Conservation (phyloP, 2,329 filamentous ascomycete species). For the Exophiala bonariae region DNA sequence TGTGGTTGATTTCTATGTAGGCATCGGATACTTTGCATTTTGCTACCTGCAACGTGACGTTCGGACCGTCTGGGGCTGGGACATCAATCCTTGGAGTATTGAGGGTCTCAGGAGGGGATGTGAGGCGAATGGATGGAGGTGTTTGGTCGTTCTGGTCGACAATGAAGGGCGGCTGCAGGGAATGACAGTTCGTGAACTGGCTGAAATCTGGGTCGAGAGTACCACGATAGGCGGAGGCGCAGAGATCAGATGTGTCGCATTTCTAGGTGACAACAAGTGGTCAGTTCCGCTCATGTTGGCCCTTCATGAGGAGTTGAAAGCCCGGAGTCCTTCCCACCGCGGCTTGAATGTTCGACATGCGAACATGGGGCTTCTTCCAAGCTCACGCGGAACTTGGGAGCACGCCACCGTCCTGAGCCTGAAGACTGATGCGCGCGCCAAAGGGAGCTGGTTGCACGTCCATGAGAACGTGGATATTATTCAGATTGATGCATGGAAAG, state of each 20-base stretch:
- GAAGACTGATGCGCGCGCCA: slow-evolving; percentile 34
- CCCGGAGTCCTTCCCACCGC: slow-evolving; percentile 29
- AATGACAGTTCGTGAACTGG: slow-evolving; percentile 32
- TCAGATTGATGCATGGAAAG: slow-evolving; percentile 41
- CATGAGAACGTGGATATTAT: slow-evolving; percentile 59
- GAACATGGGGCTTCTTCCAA: slow-evolving; percentile 59
- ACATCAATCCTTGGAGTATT: slow-evolving; percentile 84
- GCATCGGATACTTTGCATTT: slow-evolving; percentile 93
- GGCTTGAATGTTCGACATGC: slow-evolving; percentile 51
- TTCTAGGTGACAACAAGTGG: slow-evolving; percentile 66
- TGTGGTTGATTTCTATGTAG: slow-evolving; percentile 80
- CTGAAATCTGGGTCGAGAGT: slow-evolving; percentile 29
- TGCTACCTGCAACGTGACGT: slow-evolving; percentile 73
- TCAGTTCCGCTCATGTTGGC: slow-evolving; percentile 46
- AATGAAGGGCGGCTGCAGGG: slow-evolving; percentile 36
- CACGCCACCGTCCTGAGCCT: slow-evolving; percentile 48
- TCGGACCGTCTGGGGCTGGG: slow-evolving; percentile 75
- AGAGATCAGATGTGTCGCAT: slow-evolving; percentile 62
- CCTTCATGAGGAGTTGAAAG: slow-evolving; percentile 33
- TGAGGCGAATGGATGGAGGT: slow-evolving; percentile 64
- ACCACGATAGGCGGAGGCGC: slow-evolving; percentile 21
- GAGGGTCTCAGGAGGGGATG: slow-evolving; percentile 80
- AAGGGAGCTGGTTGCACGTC: slow-evolving; percentile 53
- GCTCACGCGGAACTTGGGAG: slow-evolving; percentile 50
- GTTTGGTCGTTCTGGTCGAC: slow-evolving; percentile 51